phyloP scores from a whole-genome alignment of 345 rosid species.

The Euclidium syriacum region DNA sequence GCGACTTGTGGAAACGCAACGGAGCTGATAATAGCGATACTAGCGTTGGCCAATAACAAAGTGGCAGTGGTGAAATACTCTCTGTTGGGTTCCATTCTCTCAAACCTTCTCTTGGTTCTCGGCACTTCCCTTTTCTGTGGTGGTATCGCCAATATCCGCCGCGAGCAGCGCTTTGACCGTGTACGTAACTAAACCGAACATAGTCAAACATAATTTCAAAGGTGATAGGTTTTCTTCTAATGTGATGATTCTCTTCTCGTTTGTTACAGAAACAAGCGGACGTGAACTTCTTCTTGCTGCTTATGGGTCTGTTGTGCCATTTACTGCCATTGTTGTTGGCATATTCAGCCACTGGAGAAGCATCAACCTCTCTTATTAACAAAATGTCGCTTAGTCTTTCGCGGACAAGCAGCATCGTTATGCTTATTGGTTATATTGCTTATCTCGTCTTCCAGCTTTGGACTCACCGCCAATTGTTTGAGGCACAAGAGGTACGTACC shows the following conservation, averaged over 20 bases:
- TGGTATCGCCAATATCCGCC: conserved; percentile 61
- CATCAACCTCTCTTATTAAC: conserved; percentile 24
- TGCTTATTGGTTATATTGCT: conserved; percentile 71
- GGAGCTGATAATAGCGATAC: conserved; percentile 77
- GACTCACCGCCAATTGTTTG: conserved; percentile 54
- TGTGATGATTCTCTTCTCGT: conserved; percentile 1
- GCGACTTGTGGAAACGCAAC: conserved; percentile 97
- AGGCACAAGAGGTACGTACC: conserved; percentile 28
- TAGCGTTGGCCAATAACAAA: conserved; percentile 58
- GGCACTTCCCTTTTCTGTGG: conserved; percentile 90
- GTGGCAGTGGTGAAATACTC: conserved; percentile 80
- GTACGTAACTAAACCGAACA: conserved; percentile 28
- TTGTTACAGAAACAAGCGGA: conserved; percentile 76
- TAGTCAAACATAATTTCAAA: too few species aligned
- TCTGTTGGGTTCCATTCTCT: conserved; percentile 77
- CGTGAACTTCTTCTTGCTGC: conserved; percentile 62
- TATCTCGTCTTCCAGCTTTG: conserved; percentile 74
- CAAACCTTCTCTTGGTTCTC: conserved; percentile 89
- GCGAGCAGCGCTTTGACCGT: conserved; percentile 76
- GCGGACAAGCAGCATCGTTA: conserved; percentile 72
- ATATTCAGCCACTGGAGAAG: conserved; percentile 29
- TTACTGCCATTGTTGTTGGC: conserved; percentile 59
- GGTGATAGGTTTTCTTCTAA: too few species aligned
- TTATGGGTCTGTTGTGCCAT: conserved; percentile 72
- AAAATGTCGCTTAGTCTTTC: conserved; percentile 55